Base-by-base conservation (phyloP, 805 yeast genomes). In the Wickerhamomyces strasburgensis region DNA sequence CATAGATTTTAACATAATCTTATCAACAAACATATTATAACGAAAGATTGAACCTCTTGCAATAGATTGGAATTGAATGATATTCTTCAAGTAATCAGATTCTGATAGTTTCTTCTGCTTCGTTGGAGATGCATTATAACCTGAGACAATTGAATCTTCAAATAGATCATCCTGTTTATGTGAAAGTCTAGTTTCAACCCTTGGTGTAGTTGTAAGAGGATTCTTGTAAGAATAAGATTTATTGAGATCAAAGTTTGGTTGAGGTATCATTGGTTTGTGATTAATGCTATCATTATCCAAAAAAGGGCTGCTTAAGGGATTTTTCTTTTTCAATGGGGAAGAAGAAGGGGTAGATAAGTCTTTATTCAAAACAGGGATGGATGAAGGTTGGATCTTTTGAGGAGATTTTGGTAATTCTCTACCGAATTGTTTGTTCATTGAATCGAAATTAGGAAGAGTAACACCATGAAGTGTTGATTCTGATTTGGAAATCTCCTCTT, bases 361-460 rank as follows among this genome's bases (percentile, higher is more conserved):
- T 6, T 41, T 29, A 3, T 29, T 27, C 24, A 34, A 29, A 14
- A 35, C 39, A 16, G 26, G 32, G 19, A 34, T 42, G 19, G 33
- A 19, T 5, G 39, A 33, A 18, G 45, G 48, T 7, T 39, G 44
- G 16, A 57, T 31, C 9, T 56, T 59, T 18, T 39, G 31, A 8
- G 48, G 30, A 19, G 44, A 14, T 13, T 37, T 40, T 16, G 48
- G 26, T 2, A 44, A 31, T 11, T 51, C 58, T 18, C 58, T 56
- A n/a, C 55, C 61, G 24, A 69, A 61, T 29, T 70, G 68, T 24
- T 60, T 58, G 38, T 63, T 68, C 62, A 77, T 65, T 6, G 72
- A 67, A 25, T 72, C 74, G 56, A 89, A 90, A 51, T 88, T 86
- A 10, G 96, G 95, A 47, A 89, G 64, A 29, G 77, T 75, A 16